A percentile compares a stretch with the other conserved stretches of the same genome.
phyloP scores from a whole-genome alignment of 208 protist genomes.

The Wallacemonas rigidus region DNA sequence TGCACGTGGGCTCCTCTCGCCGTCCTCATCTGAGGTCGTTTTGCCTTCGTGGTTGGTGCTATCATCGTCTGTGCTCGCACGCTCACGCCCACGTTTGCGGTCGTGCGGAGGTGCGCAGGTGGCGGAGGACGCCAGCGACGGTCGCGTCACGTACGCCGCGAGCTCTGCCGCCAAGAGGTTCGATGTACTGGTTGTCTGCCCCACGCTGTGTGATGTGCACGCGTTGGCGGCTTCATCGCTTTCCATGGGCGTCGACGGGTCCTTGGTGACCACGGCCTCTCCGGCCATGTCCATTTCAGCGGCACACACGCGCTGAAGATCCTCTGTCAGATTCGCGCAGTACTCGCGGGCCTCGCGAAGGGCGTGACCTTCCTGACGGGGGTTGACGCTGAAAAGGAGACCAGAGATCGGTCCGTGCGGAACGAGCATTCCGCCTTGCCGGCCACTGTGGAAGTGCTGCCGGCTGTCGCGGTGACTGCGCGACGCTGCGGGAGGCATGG shows the following conservation, averaged over 20 bases:
- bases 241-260: no score
- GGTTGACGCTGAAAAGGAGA: constrained; percentile 76
- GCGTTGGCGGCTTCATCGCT: no score
- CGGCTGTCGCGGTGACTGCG: constrained; percentile 51
- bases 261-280: neutral
- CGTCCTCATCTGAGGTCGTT: neutral
- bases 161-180: constrained; percentile 37
- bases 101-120: constrained; percentile 21
- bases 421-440: constrained; percentile 60
- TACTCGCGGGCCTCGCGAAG: constrained; percentile 76
- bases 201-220: no score
- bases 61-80: constrained; percentile 22
- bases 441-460: constrained; percentile 70
- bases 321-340: constrained; percentile 51
- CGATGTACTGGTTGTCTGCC: constrained; percentile 4
- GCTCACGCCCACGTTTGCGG: constrained; percentile 8
- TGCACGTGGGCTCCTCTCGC: neutral
- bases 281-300: neutral
- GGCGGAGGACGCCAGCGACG: no score
- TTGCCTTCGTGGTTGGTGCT: constrained; percentile 20
- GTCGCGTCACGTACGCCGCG: constrained; percentile 13
- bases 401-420: constrained; percentile 65
- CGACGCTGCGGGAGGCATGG: constrained; percentile 4
- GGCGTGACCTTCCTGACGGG: constrained; percentile 59
- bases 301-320: constrained; percentile 36